A percentile compares a stretch with the other conserved stretches of the same genome.
Evolutionary conservation across 371 early-diverging fungal species (phyloP).

Genomic region (Batkoa obscura): DNA sequence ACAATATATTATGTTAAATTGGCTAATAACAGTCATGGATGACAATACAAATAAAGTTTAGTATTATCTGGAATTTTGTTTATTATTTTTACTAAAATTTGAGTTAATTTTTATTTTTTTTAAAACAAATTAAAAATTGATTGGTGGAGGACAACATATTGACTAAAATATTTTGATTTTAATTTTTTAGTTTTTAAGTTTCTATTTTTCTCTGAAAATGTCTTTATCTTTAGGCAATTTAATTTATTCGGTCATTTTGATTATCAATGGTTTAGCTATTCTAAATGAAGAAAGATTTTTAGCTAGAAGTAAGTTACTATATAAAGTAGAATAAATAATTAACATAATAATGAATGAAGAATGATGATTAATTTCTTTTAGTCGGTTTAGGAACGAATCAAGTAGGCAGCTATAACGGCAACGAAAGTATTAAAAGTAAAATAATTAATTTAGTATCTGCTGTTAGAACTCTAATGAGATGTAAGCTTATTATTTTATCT

Average conservation of each 20-base stretch:
- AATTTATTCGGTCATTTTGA: conserved; percentile 52
- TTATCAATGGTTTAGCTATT: conserved; percentile 82
- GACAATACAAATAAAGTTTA: too few relatives aligned
- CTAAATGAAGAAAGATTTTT: conserved; percentile 89
- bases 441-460: conserved; percentile 79
- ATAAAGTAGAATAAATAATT: too few relatives aligned
- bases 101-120: too few relatives aligned
- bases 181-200: too few relatives aligned
- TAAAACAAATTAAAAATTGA: too few relatives aligned
- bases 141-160: too few relatives aligned
- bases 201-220: not conserved
- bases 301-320: conserved; percentile 52
- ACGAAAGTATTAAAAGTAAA: conserved; percentile 55
- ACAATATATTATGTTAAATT: not conserved
- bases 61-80: too few relatives aligned
- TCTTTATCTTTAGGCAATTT: conserved; percentile 15
- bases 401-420: conserved; percentile 24
- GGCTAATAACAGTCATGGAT: too few relatives aligned
- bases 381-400: not conserved
- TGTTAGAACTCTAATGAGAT: conserved; percentile 73
- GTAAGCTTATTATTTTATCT: conserved; percentile 24
- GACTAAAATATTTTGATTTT: too few relatives aligned
- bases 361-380: not conserved
- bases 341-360: not conserved
- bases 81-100: too few relatives aligned